A percentile compares a stretch with the other conserved stretches of the same genome.
These are phyloP conservation scores for Ceratocystis cacaofunesta DNA, from an alignment of 2,329 filamentous ascomycete species.

Conservation along the genomic window DNA sequence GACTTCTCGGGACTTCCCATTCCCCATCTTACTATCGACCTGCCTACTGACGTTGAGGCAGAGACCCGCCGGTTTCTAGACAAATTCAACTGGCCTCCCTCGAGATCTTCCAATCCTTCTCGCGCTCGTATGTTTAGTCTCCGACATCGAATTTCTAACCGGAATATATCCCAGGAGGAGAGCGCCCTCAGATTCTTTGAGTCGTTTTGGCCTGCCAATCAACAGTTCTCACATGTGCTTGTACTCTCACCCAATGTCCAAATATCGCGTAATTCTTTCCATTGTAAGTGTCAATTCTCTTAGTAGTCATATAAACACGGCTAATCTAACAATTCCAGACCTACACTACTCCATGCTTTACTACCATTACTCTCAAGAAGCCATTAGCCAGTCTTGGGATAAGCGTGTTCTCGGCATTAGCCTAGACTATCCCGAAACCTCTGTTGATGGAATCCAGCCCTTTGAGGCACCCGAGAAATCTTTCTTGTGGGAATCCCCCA, in stretches of 20 bases:
- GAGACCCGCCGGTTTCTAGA: conserved; percentile 48
- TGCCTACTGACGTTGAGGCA: conserved; percentile 56
- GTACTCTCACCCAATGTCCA: conserved; percentile 70
- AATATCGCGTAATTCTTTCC: conserved; percentile 65
- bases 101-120: conserved; percentile 24
- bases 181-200: conserved; percentile 65
- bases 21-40: conserved; percentile 70
- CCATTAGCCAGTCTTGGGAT: conserved; percentile 31
- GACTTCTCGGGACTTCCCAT: conserved; percentile 57
- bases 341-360: conserved; percentile 64
- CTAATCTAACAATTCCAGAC: conserved; percentile 29
- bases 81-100: conserved; percentile 52
- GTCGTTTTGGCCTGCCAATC: conserved; percentile 65
- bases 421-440: conserved; percentile 53
- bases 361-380: conserved; percentile 52
- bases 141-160: conserved; percentile 54
- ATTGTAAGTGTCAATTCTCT: conserved; percentile 39
- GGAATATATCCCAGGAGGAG: conserved; percentile 48
- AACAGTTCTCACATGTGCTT: conserved; percentile 57
- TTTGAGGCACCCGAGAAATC: conserved; percentile 38
- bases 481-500: conserved; percentile 77
- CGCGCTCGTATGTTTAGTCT: conserved; percentile 48
- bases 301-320: not conserved
- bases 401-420: conserved; percentile 60
- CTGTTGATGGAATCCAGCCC: conserved; percentile 43